Evolutionary conservation across 2,329 filamentous ascomycete species (phyloP).

Genomic region (Claviceps sp.): DNA sequence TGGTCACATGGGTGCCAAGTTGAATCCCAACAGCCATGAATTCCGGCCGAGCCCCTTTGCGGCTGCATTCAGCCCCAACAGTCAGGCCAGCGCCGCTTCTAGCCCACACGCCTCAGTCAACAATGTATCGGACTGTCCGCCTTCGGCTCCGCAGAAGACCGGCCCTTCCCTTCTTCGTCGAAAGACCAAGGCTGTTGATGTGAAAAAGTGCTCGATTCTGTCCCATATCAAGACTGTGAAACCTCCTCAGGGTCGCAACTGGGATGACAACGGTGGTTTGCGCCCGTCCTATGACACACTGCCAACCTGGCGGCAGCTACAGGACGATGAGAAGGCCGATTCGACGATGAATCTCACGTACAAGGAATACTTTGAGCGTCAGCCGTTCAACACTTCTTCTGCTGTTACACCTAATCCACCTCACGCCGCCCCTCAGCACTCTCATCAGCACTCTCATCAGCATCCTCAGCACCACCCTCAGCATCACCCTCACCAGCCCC

Average conservation of each 20-base stretch:
- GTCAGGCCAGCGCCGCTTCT: slow-evolving; percentile 50
- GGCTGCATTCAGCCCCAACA: slow-evolving; percentile 63
- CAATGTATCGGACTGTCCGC: slow-evolving; percentile 24
- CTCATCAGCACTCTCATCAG: slow-evolving; percentile 74
- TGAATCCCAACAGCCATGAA: slow-evolving; percentile 57
- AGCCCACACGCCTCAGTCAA: slow-evolving; percentile 56
- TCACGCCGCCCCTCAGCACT: slow-evolving; percentile 57
- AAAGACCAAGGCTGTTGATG: slow-evolving; percentile 58
- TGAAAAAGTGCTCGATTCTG: slow-evolving; percentile 52
- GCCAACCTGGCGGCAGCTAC: slow-evolving; percentile 67
- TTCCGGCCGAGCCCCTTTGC: slow-evolving; percentile 80
- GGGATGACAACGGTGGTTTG: slow-evolving; percentile 68
- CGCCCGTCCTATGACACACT: slow-evolving; percentile 72
- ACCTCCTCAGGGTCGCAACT: slow-evolving; percentile 44
- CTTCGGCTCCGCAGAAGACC: slow-evolving; percentile 8
- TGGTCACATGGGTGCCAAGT: slow-evolving; percentile 38
- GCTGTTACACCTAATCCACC: slow-evolving; percentile 56
- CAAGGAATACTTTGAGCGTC: slow-evolving; percentile 64
- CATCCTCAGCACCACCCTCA: slow-evolving; percentile 55
- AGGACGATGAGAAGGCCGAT: slow-evolving; percentile 57
- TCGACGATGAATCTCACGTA: slow-evolving; percentile 56
- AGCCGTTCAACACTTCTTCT: slow-evolving; percentile 40
- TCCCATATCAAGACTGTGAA: slow-evolving; percentile 39
- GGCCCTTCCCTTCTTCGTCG: slow-evolving; percentile 46
- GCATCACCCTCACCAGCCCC: slow-evolving; percentile 9